Evolutionary conservation across 257 asterid species (phyloP).

Genomic region (Nicotiana attenuata): DNA sequence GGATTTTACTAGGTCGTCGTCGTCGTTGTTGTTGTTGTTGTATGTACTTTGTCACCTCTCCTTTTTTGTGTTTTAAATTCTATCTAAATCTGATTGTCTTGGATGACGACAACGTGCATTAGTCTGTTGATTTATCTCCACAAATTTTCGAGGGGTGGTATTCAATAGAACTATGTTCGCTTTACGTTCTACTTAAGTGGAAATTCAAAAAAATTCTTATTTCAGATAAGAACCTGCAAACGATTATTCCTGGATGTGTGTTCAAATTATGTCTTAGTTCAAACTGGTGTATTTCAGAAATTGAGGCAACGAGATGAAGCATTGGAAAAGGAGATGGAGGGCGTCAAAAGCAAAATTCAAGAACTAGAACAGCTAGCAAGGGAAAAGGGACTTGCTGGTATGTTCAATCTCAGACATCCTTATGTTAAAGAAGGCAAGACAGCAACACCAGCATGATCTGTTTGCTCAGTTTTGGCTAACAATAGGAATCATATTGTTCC

Average conservation of each 20-base stretch:
- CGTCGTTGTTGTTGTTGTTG: too few relatives aligned
- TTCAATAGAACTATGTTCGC: background rate
- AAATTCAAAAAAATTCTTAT: background rate
- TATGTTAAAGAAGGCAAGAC: constrained; percentile 27
- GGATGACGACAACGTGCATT: background rate
- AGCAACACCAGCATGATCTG: constrained; percentile 11
- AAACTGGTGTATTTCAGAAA: constrained; percentile 21
- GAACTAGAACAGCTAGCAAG: constrained; percentile 41
- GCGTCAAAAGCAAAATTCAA: constrained; percentile 28
- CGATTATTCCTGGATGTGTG: background rate
- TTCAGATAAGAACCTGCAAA: background rate
- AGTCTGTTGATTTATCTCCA: background rate
- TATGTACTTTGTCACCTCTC: background rate
- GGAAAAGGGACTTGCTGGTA: constrained; percentile 38
- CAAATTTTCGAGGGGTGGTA: background rate
- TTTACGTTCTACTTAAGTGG: background rate
- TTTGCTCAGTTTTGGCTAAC: constrained; percentile 1
- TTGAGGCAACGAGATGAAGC: constrained; percentile 36
- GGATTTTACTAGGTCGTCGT: too few relatives aligned
- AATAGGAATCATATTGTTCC: background rate
- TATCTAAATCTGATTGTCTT: background rate
- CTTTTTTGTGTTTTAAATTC: background rate
- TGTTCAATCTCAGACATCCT: constrained; percentile 27
- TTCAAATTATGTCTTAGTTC: background rate
- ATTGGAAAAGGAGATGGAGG: constrained; percentile 30